Evolutionary conservation across 768 basidiomycete genomes (phyloP), one percentile per base, ranked within the genome.

Genomic region (Podaxis sp.): DNA sequence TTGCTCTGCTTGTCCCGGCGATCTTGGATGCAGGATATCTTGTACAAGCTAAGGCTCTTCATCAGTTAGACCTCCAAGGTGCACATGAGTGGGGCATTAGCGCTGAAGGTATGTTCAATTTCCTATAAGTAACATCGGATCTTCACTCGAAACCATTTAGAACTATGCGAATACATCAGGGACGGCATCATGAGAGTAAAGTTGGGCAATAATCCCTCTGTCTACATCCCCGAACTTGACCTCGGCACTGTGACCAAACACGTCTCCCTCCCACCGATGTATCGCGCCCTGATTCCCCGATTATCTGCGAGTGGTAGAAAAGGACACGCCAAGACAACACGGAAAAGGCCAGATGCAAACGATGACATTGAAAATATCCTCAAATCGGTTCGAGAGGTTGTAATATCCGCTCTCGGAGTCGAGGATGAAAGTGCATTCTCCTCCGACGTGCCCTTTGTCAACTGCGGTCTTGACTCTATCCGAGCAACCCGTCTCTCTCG

Each of bases 391-490:
- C 40, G 20, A 44, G 56, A 44, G 20, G 24, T 58, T 30, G 44
- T 58, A 26, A 46, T 44, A 15, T 28, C 26, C 4, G 30, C 41
- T 20, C 65, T 78, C n/a, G 75, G 75, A 51, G 64, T 80, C 24
- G 33, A 33, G 33, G 60, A 73, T 1, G 62, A 62, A 20, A 69
- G 73, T 20, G 77, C 79, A 37, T 74, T 81, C 51, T 71, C 71
- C 5, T 55, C 66, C 0, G 73, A 78, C 12, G 72, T 77, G 5
- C 79, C 80, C 1, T 69, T 81, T 52, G 78, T 77, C 0, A 69
- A 75, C 2, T 80, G 80, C 46, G 80, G 80, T 8, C 68, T 80
- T 17, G 79, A 80, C 64, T 80, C 79, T 1, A 71, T 80, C 5
- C 71, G 75, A 10, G 79, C 79, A 13, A 74, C 74, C 4, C 71